Evolutionary conservation across 176 grass and related monocot species (phyloP).

Genomic region (barley (Hordeum vulgare)): DNA sequence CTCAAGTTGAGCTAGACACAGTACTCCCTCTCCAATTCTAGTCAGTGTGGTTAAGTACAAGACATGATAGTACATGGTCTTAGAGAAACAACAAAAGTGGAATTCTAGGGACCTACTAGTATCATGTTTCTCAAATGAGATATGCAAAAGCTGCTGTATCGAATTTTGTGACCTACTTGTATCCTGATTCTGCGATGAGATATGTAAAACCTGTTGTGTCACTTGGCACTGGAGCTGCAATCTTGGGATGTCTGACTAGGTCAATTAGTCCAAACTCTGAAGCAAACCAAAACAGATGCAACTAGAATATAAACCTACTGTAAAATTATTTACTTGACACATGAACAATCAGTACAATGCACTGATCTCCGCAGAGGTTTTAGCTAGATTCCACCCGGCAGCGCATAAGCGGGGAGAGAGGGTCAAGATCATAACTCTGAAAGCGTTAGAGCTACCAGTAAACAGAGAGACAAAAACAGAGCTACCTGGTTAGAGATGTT

Average conservation of each 20-base stretch:
- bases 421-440: background rate
- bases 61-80: too few relatives aligned
- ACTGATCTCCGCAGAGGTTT: background rate
- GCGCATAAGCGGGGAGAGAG: background rate
- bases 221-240: background rate
- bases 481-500: conserved; percentile 23
- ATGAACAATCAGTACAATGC: background rate
- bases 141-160: too few relatives aligned
- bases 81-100: too few relatives aligned
- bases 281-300: background rate
- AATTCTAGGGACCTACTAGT: background rate
- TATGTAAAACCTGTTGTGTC: background rate
- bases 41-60: too few relatives aligned
- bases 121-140: background rate
- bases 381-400: background rate
- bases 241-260: background rate
- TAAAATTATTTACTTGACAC: background rate
- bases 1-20: background rate
- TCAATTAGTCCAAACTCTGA: background rate
- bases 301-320: background rate
- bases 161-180: background rate
- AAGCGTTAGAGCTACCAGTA: background rate
- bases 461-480: background rate
- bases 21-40: background rate
- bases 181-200: background rate